Base-by-base conservation (phyloP, 192 early-diverging fungal species). In the Dissophora ornata region DNA sequence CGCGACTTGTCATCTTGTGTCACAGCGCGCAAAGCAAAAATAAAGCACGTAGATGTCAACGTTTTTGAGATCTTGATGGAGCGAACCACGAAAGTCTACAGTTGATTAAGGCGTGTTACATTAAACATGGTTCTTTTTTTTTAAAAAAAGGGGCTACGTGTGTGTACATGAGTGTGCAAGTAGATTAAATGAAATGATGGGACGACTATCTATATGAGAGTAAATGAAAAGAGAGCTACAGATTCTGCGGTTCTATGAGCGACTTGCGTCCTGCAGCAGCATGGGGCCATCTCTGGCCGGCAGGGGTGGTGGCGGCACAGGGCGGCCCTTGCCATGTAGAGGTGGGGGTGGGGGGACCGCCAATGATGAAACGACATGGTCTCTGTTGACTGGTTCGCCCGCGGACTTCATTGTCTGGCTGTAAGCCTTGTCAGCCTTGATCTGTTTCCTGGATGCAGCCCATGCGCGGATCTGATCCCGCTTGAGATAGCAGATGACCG, bases 381-480 rank as follows among this genome's bases (percentile, higher is more conserved):
- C 50, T 30, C 45, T 41, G 29, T 44, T 54, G 13, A 32, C 41
- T 7, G 34, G 24, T 6, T 19, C n/a, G 6, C 2, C 29, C 19
- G 46, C n/a, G 4, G 22, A 30, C 30, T 61, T 69, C 57, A 69
- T 19, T 2, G 57, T 19, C 19, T 61, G 36, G 5, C 22, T 57
- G 8, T 42, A 15, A 38, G 1, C n/a, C 29, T 53, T 62, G 32
- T 62, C 22, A 15, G 34, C n/a, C 30, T 56, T 56, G 33, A 29
- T 57, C 18, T 57, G 33, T 51, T 45, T 77, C 36, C 65, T 33
- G 9, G 58, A 42, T 0, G 63, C 56, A 8, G 64, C 57, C 73
- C 73, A 77, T 12, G 73, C 65, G 26, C 73, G 73, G 40, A 77
- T 77, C 53, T 77, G 73, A 8, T 67, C 45, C 1, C 73, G 58